phyloP scores from a whole-genome alignment of 768 basidiomycete genomes.

The Mycena capillaripes region DNA sequence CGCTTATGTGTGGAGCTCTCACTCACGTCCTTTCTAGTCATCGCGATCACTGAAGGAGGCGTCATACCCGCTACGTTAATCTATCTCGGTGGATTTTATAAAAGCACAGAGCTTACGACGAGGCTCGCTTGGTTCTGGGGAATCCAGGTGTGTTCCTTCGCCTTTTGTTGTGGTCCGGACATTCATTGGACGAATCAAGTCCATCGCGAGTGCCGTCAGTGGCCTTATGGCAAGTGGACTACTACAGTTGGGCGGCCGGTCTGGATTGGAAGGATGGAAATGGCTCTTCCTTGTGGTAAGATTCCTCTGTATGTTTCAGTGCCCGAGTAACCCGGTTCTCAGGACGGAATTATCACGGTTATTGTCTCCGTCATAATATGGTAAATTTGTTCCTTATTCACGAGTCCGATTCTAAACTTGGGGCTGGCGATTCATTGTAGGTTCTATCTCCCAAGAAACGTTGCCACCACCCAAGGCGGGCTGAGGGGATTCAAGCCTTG shows the following conservation, averaged over 20 bases:
- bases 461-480: conserved; percentile 46
- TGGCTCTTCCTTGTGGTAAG: conserved; percentile 53
- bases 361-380: conserved; percentile 50
- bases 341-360: conserved; percentile 54
- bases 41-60: conserved; percentile 58
- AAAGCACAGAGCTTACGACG: conserved; percentile 57
- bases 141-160: conserved; percentile 38
- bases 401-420: too few species aligned
- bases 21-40: conserved; percentile 41
- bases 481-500: conserved; percentile 51
- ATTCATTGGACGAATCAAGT: conserved; percentile 3
- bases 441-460: conserved; percentile 53
- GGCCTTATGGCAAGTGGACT: conserved; percentile 58
- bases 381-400: conserved; percentile 30
- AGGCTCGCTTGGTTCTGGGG: conserved; percentile 61
- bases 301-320: neutral
- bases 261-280: conserved; percentile 56
- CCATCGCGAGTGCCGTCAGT: conserved; percentile 55
- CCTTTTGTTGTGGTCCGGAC: neutral
- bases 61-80: conserved; percentile 57
- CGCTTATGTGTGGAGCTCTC: neutral
- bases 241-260: conserved; percentile 50
- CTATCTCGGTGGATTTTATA: conserved; percentile 59
- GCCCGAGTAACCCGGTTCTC: neutral
- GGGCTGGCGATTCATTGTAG: conserved; percentile 25